Percentiles rank a stretch among this genome's conserved stretches.
Conservation (phyloP, 495 filamentous ascomycete species). For the Neurospora discreta region DNA sequence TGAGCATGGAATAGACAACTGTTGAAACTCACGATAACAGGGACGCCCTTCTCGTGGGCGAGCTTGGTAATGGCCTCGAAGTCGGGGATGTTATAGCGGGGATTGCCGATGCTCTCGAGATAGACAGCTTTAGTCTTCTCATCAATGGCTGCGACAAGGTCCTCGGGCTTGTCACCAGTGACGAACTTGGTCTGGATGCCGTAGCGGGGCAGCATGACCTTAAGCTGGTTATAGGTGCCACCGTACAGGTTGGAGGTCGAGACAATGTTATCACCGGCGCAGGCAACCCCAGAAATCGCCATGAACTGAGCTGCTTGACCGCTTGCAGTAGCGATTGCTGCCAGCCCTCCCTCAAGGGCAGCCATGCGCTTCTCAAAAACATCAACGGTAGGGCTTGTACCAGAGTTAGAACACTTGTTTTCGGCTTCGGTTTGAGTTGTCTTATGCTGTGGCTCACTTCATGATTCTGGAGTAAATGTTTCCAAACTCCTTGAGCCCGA, state of each 20-base stretch:
- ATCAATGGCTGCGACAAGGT: slow-evolving; percentile 79
- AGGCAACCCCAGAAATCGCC: slow-evolving; percentile 72
- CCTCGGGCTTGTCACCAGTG: slow-evolving; percentile 67
- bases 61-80: slow-evolving; percentile 74
- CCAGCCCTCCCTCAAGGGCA: slow-evolving; percentile 63
- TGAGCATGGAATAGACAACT: not conserved
- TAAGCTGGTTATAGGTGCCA: slow-evolving; percentile 97
- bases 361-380: slow-evolving; percentile 97
- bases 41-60: slow-evolving; percentile 70
- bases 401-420: not conserved
- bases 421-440: not conserved
- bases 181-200: slow-evolving; percentile 91
- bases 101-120: slow-evolving; percentile 92
- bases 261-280: slow-evolving; percentile 88
- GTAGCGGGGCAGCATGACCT: slow-evolving; percentile 76
- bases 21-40: slow-evolving; percentile 57
- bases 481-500: slow-evolving; percentile 95
- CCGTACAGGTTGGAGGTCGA: slow-evolving; percentile 90
- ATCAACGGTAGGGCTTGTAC: slow-evolving; percentile 75
- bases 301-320: slow-evolving; percentile 86
- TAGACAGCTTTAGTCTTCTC: slow-evolving; percentile 96
- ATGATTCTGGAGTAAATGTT: slow-evolving; percentile 98
- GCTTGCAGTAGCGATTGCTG: too few species aligned
- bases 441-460: slow-evolving; percentile 48
- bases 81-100: slow-evolving; percentile 86